Base-by-base conservation (phyloP, 1,284 basidiomycete genomes). In the Puccinia novopanici region DNA sequence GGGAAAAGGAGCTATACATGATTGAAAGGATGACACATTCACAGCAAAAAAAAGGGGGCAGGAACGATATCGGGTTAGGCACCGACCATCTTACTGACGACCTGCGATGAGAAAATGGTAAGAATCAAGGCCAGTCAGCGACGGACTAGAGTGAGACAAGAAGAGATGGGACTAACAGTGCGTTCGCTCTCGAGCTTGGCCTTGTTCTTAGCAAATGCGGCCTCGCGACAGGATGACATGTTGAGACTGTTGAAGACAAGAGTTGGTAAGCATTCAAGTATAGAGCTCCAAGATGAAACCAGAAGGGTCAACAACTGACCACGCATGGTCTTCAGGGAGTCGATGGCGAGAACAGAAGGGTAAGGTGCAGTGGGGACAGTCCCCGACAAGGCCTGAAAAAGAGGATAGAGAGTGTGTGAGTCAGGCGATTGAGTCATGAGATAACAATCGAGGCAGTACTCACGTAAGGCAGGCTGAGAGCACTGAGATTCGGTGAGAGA, bases 171-270 rank as follows among this genome's bases (percentile, higher is more conserved):
- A 40, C 75, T 17, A 27, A 86, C 85, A 13, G 87, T 87, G 70
- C 85, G 83, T 81, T 87, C 87, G 37, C 84, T 83, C 82, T 87
- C 87, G 6, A 87, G 83, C 59, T 86, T 83, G 78, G 86, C 87
- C 83, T 86, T 86, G 85, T 87, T 87, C 42, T 86, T 86, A 75
- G 87, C 86, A 83, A 87, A 87, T 0, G 87, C 87, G 40, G 87
- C 87, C 59, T 87, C 87, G 50, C 86, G 84, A 83, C 86, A 87
- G 9, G 85, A 85, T 83, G 86, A 86, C 82, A 87, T 86, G 61
- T 84, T 85, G 42, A 85, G 82, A 81, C 86, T 86, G 82, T 24
- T 40, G 24, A 48, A 30, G n/a, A n/a, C 65, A 37, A 37, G 24
- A 34, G 55, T 37, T 24, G 52, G 30, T 24, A 30, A 75, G 40